These are phyloP conservation scores for Hygrocybe punicea DNA, from an alignment of 768 basidiomycete genomes.

Conservation along the genomic window DNA sequence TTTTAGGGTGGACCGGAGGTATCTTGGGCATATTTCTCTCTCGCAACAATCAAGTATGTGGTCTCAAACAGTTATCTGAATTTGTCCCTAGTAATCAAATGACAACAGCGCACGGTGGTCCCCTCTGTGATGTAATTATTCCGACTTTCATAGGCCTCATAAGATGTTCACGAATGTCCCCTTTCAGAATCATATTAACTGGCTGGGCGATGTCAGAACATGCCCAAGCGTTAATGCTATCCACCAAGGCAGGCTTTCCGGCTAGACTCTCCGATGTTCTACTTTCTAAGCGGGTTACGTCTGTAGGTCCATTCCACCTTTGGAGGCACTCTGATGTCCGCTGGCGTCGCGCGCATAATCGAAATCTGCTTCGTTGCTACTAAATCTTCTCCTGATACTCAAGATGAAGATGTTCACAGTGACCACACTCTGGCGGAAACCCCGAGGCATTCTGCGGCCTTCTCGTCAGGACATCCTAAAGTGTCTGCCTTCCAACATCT, in stretches of 20 bases:
- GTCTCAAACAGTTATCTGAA: background rate
- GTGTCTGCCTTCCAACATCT: constrained; percentile 73
- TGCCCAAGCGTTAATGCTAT: constrained; percentile 77
- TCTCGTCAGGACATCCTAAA: constrained; percentile 24
- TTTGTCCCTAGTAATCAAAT: constrained; percentile 1
- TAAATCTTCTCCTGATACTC: constrained; percentile 26
- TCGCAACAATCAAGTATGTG: constrained; percentile 65
- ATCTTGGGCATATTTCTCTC: constrained; percentile 82
- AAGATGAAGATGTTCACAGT: constrained; percentile 54
- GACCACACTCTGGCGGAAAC: constrained; percentile 62
- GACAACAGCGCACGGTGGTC: constrained; percentile 64
- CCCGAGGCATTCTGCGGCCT: constrained; percentile 10
- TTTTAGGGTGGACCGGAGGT: constrained; percentile 87
- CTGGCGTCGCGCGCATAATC: constrained; percentile 73
- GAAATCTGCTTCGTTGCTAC: constrained; percentile 78
- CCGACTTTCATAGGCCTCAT: background rate
- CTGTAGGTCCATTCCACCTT: constrained; percentile 75
- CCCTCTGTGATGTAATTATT: constrained; percentile 1
- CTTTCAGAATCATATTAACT: constrained; percentile 72
- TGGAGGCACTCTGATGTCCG: constrained; percentile 81
- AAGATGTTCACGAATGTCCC: background rate
- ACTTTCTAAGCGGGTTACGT: background rate
- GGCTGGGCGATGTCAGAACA: constrained; percentile 95
- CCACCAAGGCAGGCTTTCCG: constrained; percentile 63
- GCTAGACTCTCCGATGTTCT: background rate